Evolutionary conservation across 495 filamentous ascomycete genomes (phyloP), one percentile per base, ranked within the genome.

Genomic region (Annulohypoxylon maeteangense): DNA sequence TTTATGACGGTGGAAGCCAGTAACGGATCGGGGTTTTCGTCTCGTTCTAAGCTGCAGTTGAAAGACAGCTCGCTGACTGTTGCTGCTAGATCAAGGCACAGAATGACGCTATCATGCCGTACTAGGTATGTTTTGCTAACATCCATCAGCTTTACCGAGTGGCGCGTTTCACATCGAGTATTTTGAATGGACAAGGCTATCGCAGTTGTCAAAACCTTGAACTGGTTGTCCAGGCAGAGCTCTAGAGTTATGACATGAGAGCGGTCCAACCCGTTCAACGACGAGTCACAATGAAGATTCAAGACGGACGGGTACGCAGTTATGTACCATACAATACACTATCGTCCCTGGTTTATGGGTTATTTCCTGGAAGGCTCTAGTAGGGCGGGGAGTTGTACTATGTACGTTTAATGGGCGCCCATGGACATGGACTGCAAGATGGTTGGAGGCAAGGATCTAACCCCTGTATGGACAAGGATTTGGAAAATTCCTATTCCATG

Each of bases 391-490:
- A 40, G 34, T 40, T 57, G 16, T 38, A 36, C 27, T 29, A 29
- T 29, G 27, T 6, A 29, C n/a, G n/a, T n/a, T n/a, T n/a, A 18
- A 36, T 38, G 12, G 29, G 55, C 29, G 53, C 44, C 65, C 70
- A 73, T 62, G 70, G 70, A 62, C 65, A 7, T 51, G 70, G 70
- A 66, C 65, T 68, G 56, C 56, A 66, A 62, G 44, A 62, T 73
- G 70, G 70, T 73, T 66, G 62, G 70, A 73, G 59, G 56, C 65
- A 65, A 66, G 70, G 65, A 65, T 58, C 16, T 14, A 12, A 7
- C 23, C 44, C 70, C 70, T 50, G 31, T 68, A 45, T 42, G 7
- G n/a, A 44, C 70, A 69, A 61, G 65, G 65, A 58, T 69, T 14
- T 12, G 22, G 65, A 62, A 73, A 73, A 66, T 69, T 73, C 62